Conservation (phyloP, 495 filamentous ascomycete species). For the Xylaria castorea region DNA sequence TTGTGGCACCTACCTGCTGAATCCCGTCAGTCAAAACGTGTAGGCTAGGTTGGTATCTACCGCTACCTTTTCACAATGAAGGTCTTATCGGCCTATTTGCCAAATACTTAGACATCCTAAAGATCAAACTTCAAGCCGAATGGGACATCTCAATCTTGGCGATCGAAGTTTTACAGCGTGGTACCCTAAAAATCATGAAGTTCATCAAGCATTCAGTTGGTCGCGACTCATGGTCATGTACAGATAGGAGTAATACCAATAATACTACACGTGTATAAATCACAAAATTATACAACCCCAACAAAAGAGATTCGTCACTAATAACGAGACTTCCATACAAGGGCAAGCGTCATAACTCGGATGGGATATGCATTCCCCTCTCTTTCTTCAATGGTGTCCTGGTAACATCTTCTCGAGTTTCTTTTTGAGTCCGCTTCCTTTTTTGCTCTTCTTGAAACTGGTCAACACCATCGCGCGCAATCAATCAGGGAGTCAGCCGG, state of each 20-base stretch:
- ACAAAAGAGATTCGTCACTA: background rate
- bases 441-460: conserved; percentile 26
- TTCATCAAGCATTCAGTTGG: background rate
- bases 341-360: background rate
- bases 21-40: background rate
- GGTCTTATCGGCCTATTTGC: background rate
- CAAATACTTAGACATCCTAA: background rate
- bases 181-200: background rate
- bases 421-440: conserved; percentile 34
- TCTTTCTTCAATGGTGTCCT: conserved; percentile 34
- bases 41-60: background rate
- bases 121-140: background rate
- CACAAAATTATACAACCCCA: background rate
- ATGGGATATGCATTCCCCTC: background rate
- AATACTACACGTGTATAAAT: background rate
- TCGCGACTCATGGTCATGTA: background rate
- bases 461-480: conserved; percentile 4
- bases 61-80: background rate
- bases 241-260: background rate
- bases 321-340: background rate
- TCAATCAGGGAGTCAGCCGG: background rate
- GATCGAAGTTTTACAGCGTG: background rate
- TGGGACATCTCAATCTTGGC: background rate
- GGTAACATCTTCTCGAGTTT: conserved; percentile 36
- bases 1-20: background rate